Base-by-base conservation (phyloP, 2,329 filamentous ascomycete genomes). In the Mariannaea sp. region DNA sequence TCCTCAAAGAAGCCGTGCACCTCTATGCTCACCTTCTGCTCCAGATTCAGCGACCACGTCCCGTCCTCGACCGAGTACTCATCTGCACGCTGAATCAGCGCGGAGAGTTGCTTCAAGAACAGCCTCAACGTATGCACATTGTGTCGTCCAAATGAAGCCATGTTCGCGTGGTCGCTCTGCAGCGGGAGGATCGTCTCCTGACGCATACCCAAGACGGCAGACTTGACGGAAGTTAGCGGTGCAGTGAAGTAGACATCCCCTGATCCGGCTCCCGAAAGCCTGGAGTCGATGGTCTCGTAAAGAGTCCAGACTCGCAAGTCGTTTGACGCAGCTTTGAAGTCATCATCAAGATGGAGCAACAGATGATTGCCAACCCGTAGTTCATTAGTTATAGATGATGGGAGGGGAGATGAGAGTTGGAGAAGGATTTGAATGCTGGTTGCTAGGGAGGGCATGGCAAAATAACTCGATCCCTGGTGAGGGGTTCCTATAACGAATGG, bases 301-400 rank as follows among this genome's bases (percentile, higher is more conserved):
- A 86, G 80, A 0, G 82, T 84, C 82, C 83, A 86, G 10, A 86
- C 73, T 6, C 77, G 79, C 44, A 86, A 73, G 50, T 86, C 84
- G 29, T 79, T 79, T 0, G 82, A 77, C 5, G 83, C 76, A 3
- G 80, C 74, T 41, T 77, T 77, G 62, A 86, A 87, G 35, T 77
- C 74, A 3, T 84, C 79, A 14, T 85, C 79, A 40, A 76, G 73
- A 33, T 72, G 73, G 6, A 80, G 65, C 1, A 87, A 68, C 0
- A 74, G 65, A n/a, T 71, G 69, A 55, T 80, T 78, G 8, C 78
- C 79, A 1, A 84, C 71, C 1, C 75, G 76, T 1, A 86, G 70
- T 7, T 80, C 74, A 3, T 78, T 68, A 0, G 78, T 77, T 2
- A 86, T 71, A 0, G 77, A 77, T 2, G 66, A 64, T 0, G 82